These are phyloP conservation scores for Ambrosia artemisiifolia DNA, from an alignment of 129 eudicot species.

Conservation along the genomic window DNA sequence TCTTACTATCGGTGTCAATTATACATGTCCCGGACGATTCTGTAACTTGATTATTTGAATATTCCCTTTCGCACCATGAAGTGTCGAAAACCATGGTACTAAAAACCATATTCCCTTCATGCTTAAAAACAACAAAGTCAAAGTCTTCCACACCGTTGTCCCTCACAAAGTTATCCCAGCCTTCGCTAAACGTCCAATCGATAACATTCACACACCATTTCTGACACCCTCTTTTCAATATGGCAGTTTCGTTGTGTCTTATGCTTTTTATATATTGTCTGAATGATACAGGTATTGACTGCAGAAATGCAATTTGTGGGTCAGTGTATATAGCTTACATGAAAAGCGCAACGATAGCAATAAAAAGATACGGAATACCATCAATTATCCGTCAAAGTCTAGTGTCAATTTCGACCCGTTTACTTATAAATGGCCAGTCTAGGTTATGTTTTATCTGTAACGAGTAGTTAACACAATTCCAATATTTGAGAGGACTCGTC, in stretches of 20 bases:
- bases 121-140: slow-evolving; percentile 28
- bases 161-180: slow-evolving; percentile 27
- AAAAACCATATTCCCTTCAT: slow-evolving; percentile 21
- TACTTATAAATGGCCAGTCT: background rate
- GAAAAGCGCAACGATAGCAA: background rate
- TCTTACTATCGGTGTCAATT: background rate
- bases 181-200: slow-evolving; percentile 16
- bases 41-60: background rate
- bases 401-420: background rate
- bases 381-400: background rate
- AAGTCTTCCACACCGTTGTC: slow-evolving; percentile 25
- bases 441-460: background rate
- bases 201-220: slow-evolving; percentile 18
- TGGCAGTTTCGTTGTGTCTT: background rate
- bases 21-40: background rate
- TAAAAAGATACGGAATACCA: background rate
- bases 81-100: slow-evolving; percentile 24
- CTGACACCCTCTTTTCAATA: slow-evolving; percentile 10
- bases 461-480: background rate
- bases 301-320: slow-evolving; percentile 4
- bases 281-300: background rate
- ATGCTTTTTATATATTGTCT: slow-evolving; percentile 4
- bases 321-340: background rate
- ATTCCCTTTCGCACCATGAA: slow-evolving; percentile 18
- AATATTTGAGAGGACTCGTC: background rate